A percentile compares a stretch with the other conserved stretches of the same genome.
phyloP scores from a whole-genome alignment of 2,329 filamentous ascomycete genomes.

The Penicillium carneum region DNA sequence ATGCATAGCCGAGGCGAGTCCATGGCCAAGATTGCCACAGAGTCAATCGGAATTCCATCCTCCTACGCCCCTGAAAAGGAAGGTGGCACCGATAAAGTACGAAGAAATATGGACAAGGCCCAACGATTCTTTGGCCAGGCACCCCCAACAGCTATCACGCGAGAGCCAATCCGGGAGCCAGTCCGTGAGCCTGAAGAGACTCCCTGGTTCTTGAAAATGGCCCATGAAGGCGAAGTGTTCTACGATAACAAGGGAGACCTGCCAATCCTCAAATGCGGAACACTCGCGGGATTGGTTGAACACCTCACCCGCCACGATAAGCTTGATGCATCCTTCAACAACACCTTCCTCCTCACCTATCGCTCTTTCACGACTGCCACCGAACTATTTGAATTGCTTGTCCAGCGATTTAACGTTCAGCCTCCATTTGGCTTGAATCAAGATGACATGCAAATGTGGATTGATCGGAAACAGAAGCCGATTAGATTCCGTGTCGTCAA shows the following conservation, averaged over 20 bases:
- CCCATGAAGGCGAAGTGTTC: conserved; percentile 85
- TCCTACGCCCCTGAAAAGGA: conserved; percentile 51
- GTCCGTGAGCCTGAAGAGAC: conserved; percentile 72
- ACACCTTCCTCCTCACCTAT: conserved; percentile 96
- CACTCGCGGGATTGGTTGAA: conserved; percentile 86
- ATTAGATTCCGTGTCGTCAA: conserved; percentile 97
- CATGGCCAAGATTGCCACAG: conserved; percentile 48
- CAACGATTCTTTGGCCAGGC: conserved; percentile 58
- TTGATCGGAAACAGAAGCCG: conserved; percentile 91
- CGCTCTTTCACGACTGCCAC: conserved; percentile 89
- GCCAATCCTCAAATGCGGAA: conserved; percentile 84
- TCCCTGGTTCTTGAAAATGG: conserved; percentile 82
- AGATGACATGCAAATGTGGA: conserved; percentile 83
- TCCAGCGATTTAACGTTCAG: conserved; percentile 89
- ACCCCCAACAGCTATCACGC: conserved; percentile 50
- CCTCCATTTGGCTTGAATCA: conserved; percentile 80
- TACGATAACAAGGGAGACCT: conserved; percentile 84
- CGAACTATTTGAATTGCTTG: conserved; percentile 90
- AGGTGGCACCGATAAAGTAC: conserved; percentile 46
- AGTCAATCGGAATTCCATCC: conserved; percentile 56
- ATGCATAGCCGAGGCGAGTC: conserved; percentile 45
- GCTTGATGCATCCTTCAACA: conserved; percentile 93
- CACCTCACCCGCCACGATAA: conserved; percentile 96
- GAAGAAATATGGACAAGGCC: conserved; percentile 57
- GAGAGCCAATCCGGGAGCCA: conserved; percentile 51